Evolutionary conservation across 2,329 filamentous ascomycete genomes (phyloP).

Genomic region (Neonectria coccinea): DNA sequence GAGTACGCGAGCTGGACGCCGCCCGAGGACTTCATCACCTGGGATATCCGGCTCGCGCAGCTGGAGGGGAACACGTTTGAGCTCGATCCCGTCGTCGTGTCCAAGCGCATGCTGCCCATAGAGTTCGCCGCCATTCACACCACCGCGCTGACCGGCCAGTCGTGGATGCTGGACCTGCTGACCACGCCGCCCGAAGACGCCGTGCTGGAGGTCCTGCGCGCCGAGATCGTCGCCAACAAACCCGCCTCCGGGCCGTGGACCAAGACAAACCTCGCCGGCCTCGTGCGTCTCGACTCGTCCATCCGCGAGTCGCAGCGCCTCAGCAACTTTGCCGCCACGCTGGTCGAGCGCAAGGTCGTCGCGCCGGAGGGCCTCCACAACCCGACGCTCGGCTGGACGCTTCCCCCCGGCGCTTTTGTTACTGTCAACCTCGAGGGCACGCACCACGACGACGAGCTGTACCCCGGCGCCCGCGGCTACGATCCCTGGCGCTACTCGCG

Average conservation of each 20-base stretch:
- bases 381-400: slow-evolving; percentile 46
- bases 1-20: slow-evolving; percentile 55
- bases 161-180: slow-evolving; percentile 60
- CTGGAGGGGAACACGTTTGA: slow-evolving; percentile 57
- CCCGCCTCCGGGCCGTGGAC: slow-evolving; percentile 57
- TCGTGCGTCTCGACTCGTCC: slow-evolving; percentile 62
- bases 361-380: slow-evolving; percentile 57
- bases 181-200: slow-evolving; percentile 50
- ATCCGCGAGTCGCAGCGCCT: slow-evolving; percentile 65
- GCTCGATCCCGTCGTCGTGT: slow-evolving; percentile 60
- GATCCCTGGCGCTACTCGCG: slow-evolving; percentile 63
- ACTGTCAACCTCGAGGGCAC: slow-evolving; percentile 58
- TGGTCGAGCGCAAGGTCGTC: slow-evolving; percentile 61
- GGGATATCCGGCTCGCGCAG: slow-evolving; percentile 65
- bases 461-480: slow-evolving; percentile 56
- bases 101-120: slow-evolving; percentile 64
- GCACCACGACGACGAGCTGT: slow-evolving; percentile 61
- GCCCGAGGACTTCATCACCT: slow-evolving; percentile 69
- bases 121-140: slow-evolving; percentile 72
- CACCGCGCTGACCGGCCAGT: slow-evolving; percentile 63
- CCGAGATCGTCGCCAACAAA: slow-evolving; percentile 52
- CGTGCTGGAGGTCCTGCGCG: slow-evolving; percentile 55
- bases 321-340: slow-evolving; percentile 59
- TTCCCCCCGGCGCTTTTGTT: slow-evolving; percentile 57
- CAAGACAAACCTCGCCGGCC: slow-evolving; percentile 56